Evolutionary conservation across 225 moss, liverwort and hornwort genomes (phyloP).

Genomic region (Asterella californica): DNA sequence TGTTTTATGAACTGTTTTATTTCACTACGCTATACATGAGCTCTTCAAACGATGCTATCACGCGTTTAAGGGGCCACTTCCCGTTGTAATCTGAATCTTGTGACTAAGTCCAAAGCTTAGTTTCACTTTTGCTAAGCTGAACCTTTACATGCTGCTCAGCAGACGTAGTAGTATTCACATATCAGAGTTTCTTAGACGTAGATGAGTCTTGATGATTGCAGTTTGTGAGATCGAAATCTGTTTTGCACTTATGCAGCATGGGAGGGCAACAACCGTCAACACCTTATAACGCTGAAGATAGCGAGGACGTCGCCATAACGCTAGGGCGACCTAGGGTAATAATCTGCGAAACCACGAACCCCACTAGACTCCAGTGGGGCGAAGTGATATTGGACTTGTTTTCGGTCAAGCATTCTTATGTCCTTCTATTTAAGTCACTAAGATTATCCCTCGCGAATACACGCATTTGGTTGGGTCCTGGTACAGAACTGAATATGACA

Average conservation of each 20-base stretch:
- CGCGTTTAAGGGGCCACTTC: background rate
- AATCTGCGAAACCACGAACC: background rate
- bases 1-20: background rate
- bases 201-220: background rate
- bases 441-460: background rate
- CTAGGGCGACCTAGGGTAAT: conserved; percentile 64
- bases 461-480: background rate
- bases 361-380: background rate
- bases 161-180: background rate
- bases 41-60: background rate
- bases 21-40: no score
- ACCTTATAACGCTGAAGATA: conserved; percentile 61
- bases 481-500: background rate
- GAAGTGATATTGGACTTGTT: background rate
- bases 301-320: conserved; percentile 84
- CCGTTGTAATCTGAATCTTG: background rate
- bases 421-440: background rate
- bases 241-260: conserved; percentile 59
- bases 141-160: background rate
- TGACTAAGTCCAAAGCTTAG: no score
- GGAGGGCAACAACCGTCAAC: conserved; percentile 83
- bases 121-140: background rate
- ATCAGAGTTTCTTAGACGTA: background rate
- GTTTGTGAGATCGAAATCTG: background rate
- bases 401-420: background rate